Percentiles rank a stretch among this genome's conserved stretches.
Evolutionary conservation across 2,329 filamentous ascomycete genomes (phyloP).

Genomic region (Atkinsonella hypoxylon): DNA sequence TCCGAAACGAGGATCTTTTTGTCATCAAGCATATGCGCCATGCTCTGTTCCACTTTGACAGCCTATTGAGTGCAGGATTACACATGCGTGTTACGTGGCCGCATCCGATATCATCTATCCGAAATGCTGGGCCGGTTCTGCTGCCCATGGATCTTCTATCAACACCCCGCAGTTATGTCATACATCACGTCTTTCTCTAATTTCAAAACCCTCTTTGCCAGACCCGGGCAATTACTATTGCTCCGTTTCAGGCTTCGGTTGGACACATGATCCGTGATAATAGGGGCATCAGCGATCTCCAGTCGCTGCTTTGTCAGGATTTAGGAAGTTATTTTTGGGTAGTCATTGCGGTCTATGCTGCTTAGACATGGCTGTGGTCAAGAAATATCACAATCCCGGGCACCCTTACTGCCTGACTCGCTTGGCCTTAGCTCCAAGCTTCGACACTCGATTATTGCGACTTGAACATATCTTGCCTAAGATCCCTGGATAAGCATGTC

Average conservation of each 20-base stretch:
- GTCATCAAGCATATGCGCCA: not conserved
- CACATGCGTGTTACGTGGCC: not conserved
- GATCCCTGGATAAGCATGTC: conserved; percentile 1
- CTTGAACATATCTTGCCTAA: conserved; percentile 10
- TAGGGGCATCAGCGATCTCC: not conserved
- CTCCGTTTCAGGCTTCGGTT: not conserved
- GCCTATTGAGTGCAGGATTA: too few species aligned
- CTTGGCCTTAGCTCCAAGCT: not conserved
- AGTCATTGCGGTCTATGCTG: conserved; percentile 10
- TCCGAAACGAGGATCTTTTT: not conserved
- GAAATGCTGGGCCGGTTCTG: not conserved
- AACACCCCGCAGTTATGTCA: conserved; percentile 34
- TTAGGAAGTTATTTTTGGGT: conserved; percentile 11
- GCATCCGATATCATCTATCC: conserved; percentile 2
- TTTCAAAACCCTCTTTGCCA: conserved; percentile 22
- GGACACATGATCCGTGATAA: conserved; percentile 4
- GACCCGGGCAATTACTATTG: conserved; percentile 15
- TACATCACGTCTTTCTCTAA: conserved; percentile 24
- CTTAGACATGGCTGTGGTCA: conserved; percentile 8
- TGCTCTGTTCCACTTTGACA: not conserved
- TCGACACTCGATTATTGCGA: conserved; percentile 1
- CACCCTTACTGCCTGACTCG: conserved; percentile 16
- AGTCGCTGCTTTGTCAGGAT: not conserved
- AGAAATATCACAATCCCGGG: conserved; percentile 3
- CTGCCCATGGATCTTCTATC: conserved; percentile 1